These are phyloP conservation scores for Trichoderma sp. DNA, from an alignment of 2,329 filamentous ascomycete genomes.

Conservation along the genomic window DNA sequence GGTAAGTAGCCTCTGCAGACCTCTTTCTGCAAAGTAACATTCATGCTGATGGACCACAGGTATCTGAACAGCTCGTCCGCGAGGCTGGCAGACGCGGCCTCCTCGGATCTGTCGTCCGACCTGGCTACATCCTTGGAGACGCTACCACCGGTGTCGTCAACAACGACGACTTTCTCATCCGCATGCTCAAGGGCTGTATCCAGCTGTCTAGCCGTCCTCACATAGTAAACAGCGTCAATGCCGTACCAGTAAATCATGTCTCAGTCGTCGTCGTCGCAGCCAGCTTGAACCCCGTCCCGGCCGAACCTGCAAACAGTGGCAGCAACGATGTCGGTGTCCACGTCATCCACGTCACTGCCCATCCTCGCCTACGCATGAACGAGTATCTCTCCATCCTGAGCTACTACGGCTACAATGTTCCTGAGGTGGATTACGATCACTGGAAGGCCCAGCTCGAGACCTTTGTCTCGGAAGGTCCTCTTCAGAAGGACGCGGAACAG, in stretches of 20 bases:
- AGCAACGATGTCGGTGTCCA: not conserved
- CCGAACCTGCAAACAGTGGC: not conserved
- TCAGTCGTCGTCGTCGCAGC: slow-evolving; percentile 66
- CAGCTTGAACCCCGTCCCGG: slow-evolving; percentile 4
- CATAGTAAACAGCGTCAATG: slow-evolving; percentile 85
- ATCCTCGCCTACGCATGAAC: slow-evolving; percentile 76
- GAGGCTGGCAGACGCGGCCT: slow-evolving; percentile 78
- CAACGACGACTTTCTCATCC: slow-evolving; percentile 87
- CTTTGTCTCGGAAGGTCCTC: slow-evolving; percentile 28
- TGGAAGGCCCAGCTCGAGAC: slow-evolving; percentile 33
- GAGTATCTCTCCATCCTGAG: slow-evolving; percentile 59
- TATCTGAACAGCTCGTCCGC: slow-evolving; percentile 63
- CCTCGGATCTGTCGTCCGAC: slow-evolving; percentile 70
- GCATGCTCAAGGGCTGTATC: slow-evolving; percentile 82
- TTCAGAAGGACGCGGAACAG: slow-evolving; percentile 32
- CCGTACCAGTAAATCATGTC: slow-evolving; percentile 84
- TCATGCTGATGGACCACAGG: not conserved
- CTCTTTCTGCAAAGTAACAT: not conserved
- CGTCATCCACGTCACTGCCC: slow-evolving; percentile 76
- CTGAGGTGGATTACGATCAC: slow-evolving; percentile 65
- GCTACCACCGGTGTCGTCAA: slow-evolving; percentile 67
- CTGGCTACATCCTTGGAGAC: slow-evolving; percentile 83
- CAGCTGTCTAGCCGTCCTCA: slow-evolving; percentile 71
- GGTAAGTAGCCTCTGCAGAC: slow-evolving; percentile 40
- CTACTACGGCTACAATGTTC: slow-evolving; percentile 70